Evolutionary conservation across 495 filamentous ascomycete genomes (phyloP).

Genomic region (Sordaria brevicollis): DNA sequence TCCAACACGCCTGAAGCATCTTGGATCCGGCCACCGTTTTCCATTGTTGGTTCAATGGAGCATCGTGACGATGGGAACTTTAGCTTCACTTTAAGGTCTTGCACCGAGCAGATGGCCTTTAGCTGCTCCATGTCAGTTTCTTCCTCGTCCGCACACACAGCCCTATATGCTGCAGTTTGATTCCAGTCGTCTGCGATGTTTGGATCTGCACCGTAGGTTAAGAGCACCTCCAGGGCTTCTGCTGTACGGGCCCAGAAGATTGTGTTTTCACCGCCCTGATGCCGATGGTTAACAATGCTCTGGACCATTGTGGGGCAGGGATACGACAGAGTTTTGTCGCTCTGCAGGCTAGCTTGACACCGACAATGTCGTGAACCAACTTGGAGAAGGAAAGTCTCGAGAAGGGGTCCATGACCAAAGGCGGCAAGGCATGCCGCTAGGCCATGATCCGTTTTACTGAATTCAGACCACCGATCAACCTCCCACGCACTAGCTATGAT

Average conservation of each 20-base stretch:
- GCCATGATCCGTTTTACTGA: background rate
- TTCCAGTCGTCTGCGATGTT: rapidly evolving
- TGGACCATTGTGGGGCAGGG: background rate
- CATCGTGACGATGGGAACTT: background rate
- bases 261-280: background rate
- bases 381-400: background rate
- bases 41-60: background rate
- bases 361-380: background rate
- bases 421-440: background rate
- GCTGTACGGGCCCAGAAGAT: background rate
- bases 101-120: background rate
- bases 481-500: too few relatives aligned
- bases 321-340: background rate
- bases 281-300: background rate
- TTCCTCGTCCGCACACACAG: background rate
- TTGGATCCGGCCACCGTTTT: background rate
- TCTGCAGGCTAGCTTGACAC: background rate
- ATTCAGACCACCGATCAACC: too few relatives aligned
- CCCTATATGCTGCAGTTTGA: background rate
- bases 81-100: background rate
- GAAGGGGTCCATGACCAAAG: background rate
- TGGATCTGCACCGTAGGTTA: background rate
- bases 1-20: rapidly evolving
- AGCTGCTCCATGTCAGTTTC: background rate
- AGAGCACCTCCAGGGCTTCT: background rate